A percentile compares a stretch with the other conserved stretches of the same genome.
phyloP scores from a whole-genome alignment of 768 basidiomycete genomes.

The Tremella mesenterica region DNA sequence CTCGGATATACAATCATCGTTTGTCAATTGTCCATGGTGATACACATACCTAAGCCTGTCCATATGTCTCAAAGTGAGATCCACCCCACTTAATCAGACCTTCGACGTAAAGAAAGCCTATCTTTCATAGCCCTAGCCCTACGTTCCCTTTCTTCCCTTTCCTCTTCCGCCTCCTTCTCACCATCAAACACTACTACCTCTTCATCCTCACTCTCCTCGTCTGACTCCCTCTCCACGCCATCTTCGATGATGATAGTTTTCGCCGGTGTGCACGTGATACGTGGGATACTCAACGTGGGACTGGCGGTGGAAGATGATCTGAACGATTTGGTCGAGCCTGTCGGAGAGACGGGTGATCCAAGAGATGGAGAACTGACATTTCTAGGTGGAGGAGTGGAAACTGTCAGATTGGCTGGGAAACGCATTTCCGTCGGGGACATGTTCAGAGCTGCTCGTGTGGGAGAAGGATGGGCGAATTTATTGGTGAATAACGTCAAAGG shows the following conservation, averaged over 20 bases:
- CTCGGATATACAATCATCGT: too few species aligned
- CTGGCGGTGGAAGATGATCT: slow-evolving; percentile 18
- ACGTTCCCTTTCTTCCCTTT: slow-evolving; percentile 24
- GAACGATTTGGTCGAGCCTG: slow-evolving; percentile 12
- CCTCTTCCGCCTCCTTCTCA: slow-evolving; percentile 13
- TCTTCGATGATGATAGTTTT: slow-evolving; percentile 8
- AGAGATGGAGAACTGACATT: slow-evolving; percentile 2
- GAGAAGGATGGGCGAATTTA: not conserved
- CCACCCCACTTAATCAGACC: slow-evolving; percentile 7
- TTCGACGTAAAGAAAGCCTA: slow-evolving; percentile 13
- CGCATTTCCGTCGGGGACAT: slow-evolving; percentile 12
- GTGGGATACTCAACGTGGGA: slow-evolving; percentile 27
- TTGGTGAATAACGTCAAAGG: not conserved
- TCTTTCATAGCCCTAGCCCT: slow-evolving; percentile 26
- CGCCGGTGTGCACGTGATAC: slow-evolving; percentile 38
- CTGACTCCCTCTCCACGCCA: slow-evolving; percentile 25
- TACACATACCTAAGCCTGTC: too few species aligned
- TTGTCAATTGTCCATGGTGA: too few species aligned
- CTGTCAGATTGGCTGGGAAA: slow-evolving; percentile 6
- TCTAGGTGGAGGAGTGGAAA: slow-evolving; percentile 14
- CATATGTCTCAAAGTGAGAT: too few species aligned
- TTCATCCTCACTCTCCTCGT: slow-evolving; percentile 20
- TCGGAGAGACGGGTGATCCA: slow-evolving; percentile 12
- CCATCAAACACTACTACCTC: slow-evolving; percentile 27
- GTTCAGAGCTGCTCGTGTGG: not conserved